A percentile compares a stretch with the other conserved stretches of the same genome.
phyloP scores from a whole-genome alignment of 805 yeast genomes.

The Yamadazyma nakazawae region DNA sequence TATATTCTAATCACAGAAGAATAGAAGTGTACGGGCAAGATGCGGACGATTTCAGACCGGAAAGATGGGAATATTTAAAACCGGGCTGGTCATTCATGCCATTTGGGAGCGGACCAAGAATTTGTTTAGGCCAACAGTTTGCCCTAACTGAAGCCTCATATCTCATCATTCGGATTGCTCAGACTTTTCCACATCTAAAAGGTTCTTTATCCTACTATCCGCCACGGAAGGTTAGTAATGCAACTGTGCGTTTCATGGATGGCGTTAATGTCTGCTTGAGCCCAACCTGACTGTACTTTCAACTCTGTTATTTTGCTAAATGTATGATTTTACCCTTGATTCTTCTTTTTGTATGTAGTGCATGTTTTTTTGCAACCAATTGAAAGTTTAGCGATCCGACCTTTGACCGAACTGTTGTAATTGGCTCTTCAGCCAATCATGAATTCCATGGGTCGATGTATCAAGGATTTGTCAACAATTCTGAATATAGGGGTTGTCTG shows the following conservation, averaged over 20 bases:
- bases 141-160: slow-evolving; percentile 54
- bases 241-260: slow-evolving; percentile 25
- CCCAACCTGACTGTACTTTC: background rate
- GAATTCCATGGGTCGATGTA: no score
- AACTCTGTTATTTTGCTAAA: no score
- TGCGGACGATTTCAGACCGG: slow-evolving; percentile 44
- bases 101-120: slow-evolving; percentile 55
- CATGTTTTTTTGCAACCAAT: no score
- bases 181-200: slow-evolving; percentile 17
- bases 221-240: slow-evolving; percentile 25
- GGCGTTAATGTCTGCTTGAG: slow-evolving; percentile 12
- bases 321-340: background rate
- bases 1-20: slow-evolving; percentile 43
- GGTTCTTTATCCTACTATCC: slow-evolving; percentile 20
- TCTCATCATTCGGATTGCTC: slow-evolving; percentile 33
- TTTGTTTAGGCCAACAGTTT: slow-evolving; percentile 55
- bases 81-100: slow-evolving; percentile 50
- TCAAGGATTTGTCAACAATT: no score
- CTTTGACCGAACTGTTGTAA: no score
- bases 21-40: slow-evolving; percentile 42
- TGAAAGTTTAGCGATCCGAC: no score
- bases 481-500: no score
- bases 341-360: no score
- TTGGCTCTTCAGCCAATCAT: no score
- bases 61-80: slow-evolving; percentile 43